phyloP scores from a whole-genome alignment of 306 rosid species.

The Heteromeles arbutifolia region DNA sequence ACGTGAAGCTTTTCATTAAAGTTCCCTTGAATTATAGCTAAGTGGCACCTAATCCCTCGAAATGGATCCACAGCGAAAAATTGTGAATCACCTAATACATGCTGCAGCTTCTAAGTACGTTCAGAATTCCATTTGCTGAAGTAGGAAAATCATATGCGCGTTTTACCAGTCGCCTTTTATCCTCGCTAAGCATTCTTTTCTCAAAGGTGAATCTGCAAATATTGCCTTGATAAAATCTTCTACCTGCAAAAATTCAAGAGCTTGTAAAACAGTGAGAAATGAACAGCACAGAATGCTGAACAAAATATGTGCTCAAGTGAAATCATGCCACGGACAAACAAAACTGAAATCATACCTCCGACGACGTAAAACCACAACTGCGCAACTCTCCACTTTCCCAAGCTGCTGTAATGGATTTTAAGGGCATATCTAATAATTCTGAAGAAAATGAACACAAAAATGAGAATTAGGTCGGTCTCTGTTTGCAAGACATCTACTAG shows the following conservation, averaged over 20 bases:
- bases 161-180: constrained; percentile 38
- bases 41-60: background rate
- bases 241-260: constrained; percentile 34
- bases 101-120: background rate
- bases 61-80: background rate
- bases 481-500: background rate
- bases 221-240: constrained; percentile 72
- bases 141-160: background rate
- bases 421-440: constrained; percentile 87
- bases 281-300: background rate
- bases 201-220: constrained; percentile 69
- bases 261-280: background rate
- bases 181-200: constrained; percentile 77
- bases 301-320: constrained; percentile 2
- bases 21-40: no score
- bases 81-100: background rate
- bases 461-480: constrained; percentile 10
- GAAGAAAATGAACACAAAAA: constrained; percentile 16
- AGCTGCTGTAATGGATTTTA: constrained; percentile 64
- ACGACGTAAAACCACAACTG: constrained; percentile 47
- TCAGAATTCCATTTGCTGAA: background rate
- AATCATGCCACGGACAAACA: constrained; percentile 44
- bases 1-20: no score
- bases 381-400: constrained; percentile 74
- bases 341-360: constrained; percentile 51